Conservation (phyloP, 78 protist genomes). For the Planoprotostelium fungivorum region DNA sequence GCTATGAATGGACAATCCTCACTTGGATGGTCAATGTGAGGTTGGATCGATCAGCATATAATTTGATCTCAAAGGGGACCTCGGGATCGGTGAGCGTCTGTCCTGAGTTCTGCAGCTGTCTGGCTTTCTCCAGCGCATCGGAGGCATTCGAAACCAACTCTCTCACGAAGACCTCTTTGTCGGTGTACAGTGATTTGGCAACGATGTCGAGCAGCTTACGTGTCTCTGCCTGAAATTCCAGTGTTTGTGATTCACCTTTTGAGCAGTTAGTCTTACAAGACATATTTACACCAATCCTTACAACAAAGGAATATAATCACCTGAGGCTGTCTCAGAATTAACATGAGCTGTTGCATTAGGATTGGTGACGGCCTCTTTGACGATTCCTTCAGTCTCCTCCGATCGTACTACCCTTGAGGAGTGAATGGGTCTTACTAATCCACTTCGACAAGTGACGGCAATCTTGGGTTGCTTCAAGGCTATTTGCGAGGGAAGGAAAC, state of each 20-base stretch:
- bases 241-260: slow-evolving; percentile 68
- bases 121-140: slow-evolving; percentile 94
- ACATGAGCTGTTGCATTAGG: too few relatives aligned
- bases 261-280: too few relatives aligned
- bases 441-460: too few relatives aligned
- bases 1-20: background rate
- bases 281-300: too few relatives aligned
- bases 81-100: slow-evolving; percentile 1
- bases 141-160: slow-evolving; percentile 92
- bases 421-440: too few relatives aligned
- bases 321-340: too few relatives aligned
- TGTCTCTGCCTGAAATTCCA: slow-evolving; percentile 92
- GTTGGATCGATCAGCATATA: slow-evolving; percentile 40
- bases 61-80: slow-evolving; percentile 41
- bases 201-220: slow-evolving; percentile 92
- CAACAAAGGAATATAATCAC: too few relatives aligned
- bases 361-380: too few relatives aligned
- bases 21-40: slow-evolving; percentile 56
- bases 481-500: too few relatives aligned
- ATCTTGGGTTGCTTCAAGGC: too few relatives aligned
- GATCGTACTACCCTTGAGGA: too few relatives aligned
- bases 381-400: too few relatives aligned
- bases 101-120: slow-evolving; percentile 46
- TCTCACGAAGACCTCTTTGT: slow-evolving; percentile 91
- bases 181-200: slow-evolving; percentile 88